A percentile compares a stretch with the other conserved stretches of the same genome.
These are phyloP conservation scores for Sphagnum tenellum DNA, from an alignment of 225 moss, liverwort and hornwort species.

Conservation along the genomic window DNA sequence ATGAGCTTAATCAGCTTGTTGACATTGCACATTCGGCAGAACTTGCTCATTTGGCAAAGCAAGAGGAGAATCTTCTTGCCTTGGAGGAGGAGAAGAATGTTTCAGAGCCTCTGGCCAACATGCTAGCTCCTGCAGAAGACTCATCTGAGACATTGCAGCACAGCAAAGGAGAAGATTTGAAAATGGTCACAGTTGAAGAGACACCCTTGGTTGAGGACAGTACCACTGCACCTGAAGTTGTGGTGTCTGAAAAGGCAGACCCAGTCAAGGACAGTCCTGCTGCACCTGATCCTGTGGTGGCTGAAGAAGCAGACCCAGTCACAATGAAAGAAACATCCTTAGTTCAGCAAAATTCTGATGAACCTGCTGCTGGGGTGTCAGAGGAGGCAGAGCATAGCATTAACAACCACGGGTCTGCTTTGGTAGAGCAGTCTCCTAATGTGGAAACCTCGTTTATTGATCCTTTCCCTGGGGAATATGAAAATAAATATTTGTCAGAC, in stretches of 20 bases:
- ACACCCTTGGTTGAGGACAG: background rate
- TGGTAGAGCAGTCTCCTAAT: too few relatives aligned
- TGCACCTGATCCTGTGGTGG: too few relatives aligned
- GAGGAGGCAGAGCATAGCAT: conserved; percentile 10
- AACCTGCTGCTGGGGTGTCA: too few relatives aligned
- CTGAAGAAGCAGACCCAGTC: too few relatives aligned
- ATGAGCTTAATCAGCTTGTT: too few relatives aligned
- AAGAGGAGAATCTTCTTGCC: conserved; percentile 29
- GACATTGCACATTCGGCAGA: conserved; percentile 29
- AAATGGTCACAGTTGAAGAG: conserved; percentile 23
- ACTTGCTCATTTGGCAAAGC: conserved; percentile 26
- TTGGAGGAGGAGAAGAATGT: conserved; percentile 20
- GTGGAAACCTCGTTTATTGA: background rate
- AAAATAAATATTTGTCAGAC: too few relatives aligned
- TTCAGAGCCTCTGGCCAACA: conserved; percentile 4
- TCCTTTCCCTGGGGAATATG: background rate
- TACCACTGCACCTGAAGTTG: too few relatives aligned
- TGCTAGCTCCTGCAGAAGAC: too few relatives aligned
- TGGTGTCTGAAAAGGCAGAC: too few relatives aligned
- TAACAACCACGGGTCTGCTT: background rate
- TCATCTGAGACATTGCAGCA: conserved; percentile 15
- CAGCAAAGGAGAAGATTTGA: conserved; percentile 27
- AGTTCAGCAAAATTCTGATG: too few relatives aligned
- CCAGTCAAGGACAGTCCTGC: too few relatives aligned
- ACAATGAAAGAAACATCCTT: too few relatives aligned